Evolutionary conservation across 768 basidiomycete genomes (phyloP).

Genomic region (Trametes gibbosa): DNA sequence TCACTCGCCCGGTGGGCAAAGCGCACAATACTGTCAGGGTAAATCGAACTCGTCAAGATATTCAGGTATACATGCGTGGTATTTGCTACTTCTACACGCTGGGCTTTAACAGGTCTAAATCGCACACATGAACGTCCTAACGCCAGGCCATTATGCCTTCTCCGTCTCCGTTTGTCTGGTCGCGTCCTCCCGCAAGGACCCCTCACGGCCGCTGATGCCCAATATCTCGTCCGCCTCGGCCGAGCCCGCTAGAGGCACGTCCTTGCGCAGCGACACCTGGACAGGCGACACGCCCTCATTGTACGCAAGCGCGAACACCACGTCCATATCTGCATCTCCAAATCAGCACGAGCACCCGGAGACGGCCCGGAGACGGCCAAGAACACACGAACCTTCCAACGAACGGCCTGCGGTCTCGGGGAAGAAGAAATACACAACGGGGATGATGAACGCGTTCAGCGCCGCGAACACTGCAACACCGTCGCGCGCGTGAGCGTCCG

Average conservation of each 20-base stretch:
- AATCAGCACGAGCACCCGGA: neutral
- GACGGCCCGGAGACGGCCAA: neutral
- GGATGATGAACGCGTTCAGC: conserved; percentile 55
- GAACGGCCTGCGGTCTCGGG: conserved; percentile 61
- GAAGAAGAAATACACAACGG: conserved; percentile 58
- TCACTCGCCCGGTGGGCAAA: too few species aligned
- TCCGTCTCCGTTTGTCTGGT: neutral
- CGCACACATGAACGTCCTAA: too few species aligned
- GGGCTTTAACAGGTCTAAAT: too few species aligned
- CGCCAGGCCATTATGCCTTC: neutral
- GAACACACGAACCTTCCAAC: conserved; percentile 42
- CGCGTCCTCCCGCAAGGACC: neutral
- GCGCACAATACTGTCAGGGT: too few species aligned
- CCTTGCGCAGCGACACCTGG: conserved; percentile 32
- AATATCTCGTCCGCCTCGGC: conserved; percentile 36
- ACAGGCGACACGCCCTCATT: conserved; percentile 35
- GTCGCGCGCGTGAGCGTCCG: neutral
- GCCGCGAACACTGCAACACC: conserved; percentile 48
- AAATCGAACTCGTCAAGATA: too few species aligned
- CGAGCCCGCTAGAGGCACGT: conserved; percentile 33
- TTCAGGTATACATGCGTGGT: too few species aligned
- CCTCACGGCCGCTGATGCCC: conserved; percentile 21
- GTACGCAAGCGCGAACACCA: conserved; percentile 35
- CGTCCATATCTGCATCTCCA: conserved; percentile 29
- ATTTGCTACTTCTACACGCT: too few species aligned